Percentiles rank a stretch among this genome's conserved stretches.
Evolutionary conservation across 2,329 filamentous ascomycete species (phyloP).

Genomic region (Rutstroemia sydowiana): DNA sequence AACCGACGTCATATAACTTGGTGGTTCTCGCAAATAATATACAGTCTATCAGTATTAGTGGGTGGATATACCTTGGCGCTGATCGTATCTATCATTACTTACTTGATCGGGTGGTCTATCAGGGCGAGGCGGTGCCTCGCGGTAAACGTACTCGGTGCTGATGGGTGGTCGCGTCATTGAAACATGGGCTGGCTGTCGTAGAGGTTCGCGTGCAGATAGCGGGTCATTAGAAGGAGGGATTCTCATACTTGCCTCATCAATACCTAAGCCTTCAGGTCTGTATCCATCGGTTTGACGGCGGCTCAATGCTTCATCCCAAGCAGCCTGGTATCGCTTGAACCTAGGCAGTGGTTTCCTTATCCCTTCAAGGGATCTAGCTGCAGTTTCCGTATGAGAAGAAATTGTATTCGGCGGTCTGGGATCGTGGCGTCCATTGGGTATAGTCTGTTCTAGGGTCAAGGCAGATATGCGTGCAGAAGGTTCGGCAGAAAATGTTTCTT

Average conservation of each 20-base stretch:
- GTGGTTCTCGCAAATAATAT: conserved; percentile 16
- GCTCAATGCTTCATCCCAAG: conserved; percentile 29
- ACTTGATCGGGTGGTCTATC: conserved; percentile 3
- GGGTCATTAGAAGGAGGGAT: neutral
- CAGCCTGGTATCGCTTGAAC: conserved; percentile 30
- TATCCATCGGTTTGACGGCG: conserved; percentile 17
- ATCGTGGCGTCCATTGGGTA: neutral
- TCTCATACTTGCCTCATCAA: conserved; percentile 9
- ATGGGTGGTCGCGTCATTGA: neutral
- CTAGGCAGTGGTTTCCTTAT: conserved; percentile 22
- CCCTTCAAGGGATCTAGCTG: neutral
- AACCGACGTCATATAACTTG: conserved; percentile 7
- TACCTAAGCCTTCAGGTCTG: neutral
- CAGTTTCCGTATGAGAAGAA: too few relatives aligned
- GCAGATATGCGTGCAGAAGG: conserved; percentile 11
- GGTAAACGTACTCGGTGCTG: neutral
- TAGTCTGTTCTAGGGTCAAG: conserved; percentile 10
- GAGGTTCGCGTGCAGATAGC: neutral
- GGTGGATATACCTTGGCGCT: neutral
- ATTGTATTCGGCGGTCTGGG: neutral
- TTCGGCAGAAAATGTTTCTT: conserved; percentile 18
- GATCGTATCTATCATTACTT: neutral
- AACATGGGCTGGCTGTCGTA: neutral
- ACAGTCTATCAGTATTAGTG: conserved; percentile 9
- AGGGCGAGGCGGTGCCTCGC: neutral